phyloP scores from a whole-genome alignment of 352 stramenopile genomes.

The Phytopythium vexans region DNA sequence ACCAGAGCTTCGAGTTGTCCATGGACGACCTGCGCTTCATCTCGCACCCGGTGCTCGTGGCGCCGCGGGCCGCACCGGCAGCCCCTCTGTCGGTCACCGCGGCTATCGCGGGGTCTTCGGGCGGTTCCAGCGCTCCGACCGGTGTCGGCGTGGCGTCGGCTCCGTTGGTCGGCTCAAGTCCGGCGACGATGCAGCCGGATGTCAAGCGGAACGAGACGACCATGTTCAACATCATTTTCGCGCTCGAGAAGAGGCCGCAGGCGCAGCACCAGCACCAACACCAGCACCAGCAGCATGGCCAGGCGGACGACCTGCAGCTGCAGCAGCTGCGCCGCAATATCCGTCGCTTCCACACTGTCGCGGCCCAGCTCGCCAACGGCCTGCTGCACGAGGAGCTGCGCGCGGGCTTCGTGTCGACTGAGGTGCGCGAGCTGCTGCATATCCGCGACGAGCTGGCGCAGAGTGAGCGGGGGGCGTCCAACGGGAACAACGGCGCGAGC shows the following conservation, averaged over 20 bases:
- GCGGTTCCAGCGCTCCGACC: conserved; percentile 1
- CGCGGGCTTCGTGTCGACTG: conserved; percentile 69
- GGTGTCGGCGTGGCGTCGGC: no score
- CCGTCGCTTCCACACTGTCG: conserved; percentile 58
- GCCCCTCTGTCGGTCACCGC: conserved; percentile 1
- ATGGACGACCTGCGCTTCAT: conserved; percentile 87
- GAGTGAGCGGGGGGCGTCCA: conserved; percentile 37
- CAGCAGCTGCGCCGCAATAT: conserved; percentile 36
- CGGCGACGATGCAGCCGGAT: neutral
- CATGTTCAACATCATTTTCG: conserved; percentile 90
- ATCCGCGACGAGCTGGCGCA: conserved; percentile 77
- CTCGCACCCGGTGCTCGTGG: conserved; percentile 80
- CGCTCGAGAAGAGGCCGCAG: conserved; percentile 47
- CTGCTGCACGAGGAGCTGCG: conserved; percentile 82
- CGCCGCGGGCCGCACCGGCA: conserved; percentile 22
- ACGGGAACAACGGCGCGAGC: conserved; percentile 13
- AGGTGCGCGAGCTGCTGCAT: conserved; percentile 77
- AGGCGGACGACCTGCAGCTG: conserved; percentile 25
- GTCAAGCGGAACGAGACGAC: conserved; percentile 55
- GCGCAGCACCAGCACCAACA: conserved; percentile 3
- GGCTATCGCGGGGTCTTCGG: neutral
- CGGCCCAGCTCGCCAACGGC: conserved; percentile 73
- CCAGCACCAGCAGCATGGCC: conserved; percentile 18
- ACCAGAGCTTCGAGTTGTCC: conserved; percentile 85
- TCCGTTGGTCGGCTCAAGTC: neutral